Conservation (phyloP, 139 green algal species). For the Tetraselmis chui region DNA sequence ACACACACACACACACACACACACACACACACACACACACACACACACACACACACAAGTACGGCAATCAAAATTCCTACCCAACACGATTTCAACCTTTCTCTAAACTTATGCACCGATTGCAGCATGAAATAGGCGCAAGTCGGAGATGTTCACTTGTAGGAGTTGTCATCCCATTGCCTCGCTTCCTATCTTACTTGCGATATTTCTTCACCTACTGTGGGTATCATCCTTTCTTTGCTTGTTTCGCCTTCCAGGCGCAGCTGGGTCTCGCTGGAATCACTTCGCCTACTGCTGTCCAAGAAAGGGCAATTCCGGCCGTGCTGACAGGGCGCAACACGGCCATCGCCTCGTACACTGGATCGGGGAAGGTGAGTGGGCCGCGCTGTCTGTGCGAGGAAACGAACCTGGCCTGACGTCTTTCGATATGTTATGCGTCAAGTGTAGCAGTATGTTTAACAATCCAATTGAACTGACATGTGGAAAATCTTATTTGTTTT, state of each 20-base stretch:
- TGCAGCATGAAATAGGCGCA: too few relatives aligned
- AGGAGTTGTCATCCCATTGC: too few relatives aligned
- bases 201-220: too few relatives aligned
- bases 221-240: neutral
- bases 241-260: slow-evolving; percentile 25
- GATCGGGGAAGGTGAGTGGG: slow-evolving; percentile 76
- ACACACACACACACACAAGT: too few relatives aligned
- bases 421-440: too few relatives aligned
- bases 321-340: slow-evolving; percentile 55
- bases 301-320: slow-evolving; percentile 52
- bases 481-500: neutral
- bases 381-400: neutral
- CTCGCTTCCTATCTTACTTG: too few relatives aligned
- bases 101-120: too few relatives aligned
- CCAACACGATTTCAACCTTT: neutral
- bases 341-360: slow-evolving; percentile 85
- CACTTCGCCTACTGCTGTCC: slow-evolving; percentile 59
- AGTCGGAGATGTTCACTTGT: too few relatives aligned
- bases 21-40: too few relatives aligned
- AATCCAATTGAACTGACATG: neutral
- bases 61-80: too few relatives aligned
- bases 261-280: slow-evolving; percentile 39
- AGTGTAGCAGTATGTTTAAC: neutral
- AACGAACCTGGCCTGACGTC: too few relatives aligned
- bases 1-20: too few relatives aligned